These are phyloP conservation scores for Phaeosphaeriaceae sp. DNA, from an alignment of 2,329 filamentous ascomycete species.

Conservation along the genomic window DNA sequence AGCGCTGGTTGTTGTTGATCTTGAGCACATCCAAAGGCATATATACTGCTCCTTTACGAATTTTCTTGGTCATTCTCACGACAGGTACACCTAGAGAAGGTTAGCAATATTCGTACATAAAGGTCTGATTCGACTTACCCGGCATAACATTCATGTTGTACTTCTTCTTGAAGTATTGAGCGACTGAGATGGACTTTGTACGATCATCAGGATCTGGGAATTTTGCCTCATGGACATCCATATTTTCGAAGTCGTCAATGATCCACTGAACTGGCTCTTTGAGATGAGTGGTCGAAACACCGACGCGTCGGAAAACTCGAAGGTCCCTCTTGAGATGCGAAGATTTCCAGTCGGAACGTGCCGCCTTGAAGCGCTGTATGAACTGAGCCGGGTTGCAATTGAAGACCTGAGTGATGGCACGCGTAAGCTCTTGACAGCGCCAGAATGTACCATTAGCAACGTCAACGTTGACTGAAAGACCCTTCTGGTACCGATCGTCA, in stretches of 20 bases:
- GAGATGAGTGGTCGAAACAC: constrained; percentile 50
- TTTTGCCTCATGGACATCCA: constrained; percentile 52
- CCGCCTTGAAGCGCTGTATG: constrained; percentile 19
- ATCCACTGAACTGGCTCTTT: constrained; percentile 53
- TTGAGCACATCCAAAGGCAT: constrained; percentile 64
- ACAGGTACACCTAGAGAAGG: constrained; percentile 56
- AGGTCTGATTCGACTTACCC: background rate
- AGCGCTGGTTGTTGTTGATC: constrained; percentile 63
- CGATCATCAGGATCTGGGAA: constrained; percentile 67
- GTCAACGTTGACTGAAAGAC: constrained; percentile 84
- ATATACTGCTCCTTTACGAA: constrained; percentile 49
- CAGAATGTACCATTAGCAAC: constrained; percentile 93
- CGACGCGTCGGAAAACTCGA: constrained; percentile 51
- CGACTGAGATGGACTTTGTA: constrained; percentile 61
- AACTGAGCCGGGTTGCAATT: constrained; percentile 29
- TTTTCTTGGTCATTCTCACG: constrained; percentile 63
- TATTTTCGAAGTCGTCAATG: constrained; percentile 57
- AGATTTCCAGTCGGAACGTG: constrained; percentile 32
- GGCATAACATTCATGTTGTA: constrained; percentile 59
- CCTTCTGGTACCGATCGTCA: constrained; percentile 56
- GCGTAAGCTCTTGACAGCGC: constrained; percentile 52
- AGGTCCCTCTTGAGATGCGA: constrained; percentile 45
- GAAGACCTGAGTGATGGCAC: constrained; percentile 44
- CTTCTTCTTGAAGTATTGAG: constrained; percentile 60
- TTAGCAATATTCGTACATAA: background rate